Evolutionary conservation across 1,139 yeast species (phyloP), one percentile per base, ranked within the genome.

Genomic region (Zhuliangozyma blackwelliae): DNA sequence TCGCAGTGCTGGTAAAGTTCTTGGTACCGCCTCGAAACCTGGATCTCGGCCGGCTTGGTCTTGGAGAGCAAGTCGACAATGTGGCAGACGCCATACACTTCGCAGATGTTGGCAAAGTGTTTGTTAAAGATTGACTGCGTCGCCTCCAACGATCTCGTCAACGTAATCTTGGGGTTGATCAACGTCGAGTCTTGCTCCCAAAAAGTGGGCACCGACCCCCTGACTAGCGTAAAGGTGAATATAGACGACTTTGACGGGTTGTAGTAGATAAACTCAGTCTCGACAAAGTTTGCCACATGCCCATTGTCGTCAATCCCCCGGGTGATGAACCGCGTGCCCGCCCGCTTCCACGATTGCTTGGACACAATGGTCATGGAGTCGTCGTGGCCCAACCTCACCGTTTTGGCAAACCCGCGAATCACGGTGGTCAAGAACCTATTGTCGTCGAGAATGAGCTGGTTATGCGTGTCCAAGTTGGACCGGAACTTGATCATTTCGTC

Each of bases 301-400:
- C 96, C 96, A 42, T 86, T 89, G 55, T 92, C 98, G 58, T 92
- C 97, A 28, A 90, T 84, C 32, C 99, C 99, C 51, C 99, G 70
- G 1, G 95, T 92, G 55, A 87, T 87, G 60, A 79, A 92, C 45
- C 98, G 71, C 1, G 98, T 92, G 3, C 99, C 99, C 1, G 98
- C 97, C 43, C 97, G 69, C 58, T 82, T 81, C 87, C 97, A 92
- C 10, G 95, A 85, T 59, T 92, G 97, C 49, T 94, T 82, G 2
- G 97, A 89, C 16, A 94, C 79, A 25, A 92, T 75, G 1, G 97
- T 84, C 40, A 92, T 62, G 4, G 75, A 61, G n/a, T 83, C 85
- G 13, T 33, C 37, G 21, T 30, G 34, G 16, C 68, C 57, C 20
- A 88, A 55, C 13, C 65, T 61, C 0, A 84, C 72, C 0, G 97